phyloP scores from a whole-genome alignment of 1,139 yeast genomes.

The Scheffersomyces illinoinensis region DNA sequence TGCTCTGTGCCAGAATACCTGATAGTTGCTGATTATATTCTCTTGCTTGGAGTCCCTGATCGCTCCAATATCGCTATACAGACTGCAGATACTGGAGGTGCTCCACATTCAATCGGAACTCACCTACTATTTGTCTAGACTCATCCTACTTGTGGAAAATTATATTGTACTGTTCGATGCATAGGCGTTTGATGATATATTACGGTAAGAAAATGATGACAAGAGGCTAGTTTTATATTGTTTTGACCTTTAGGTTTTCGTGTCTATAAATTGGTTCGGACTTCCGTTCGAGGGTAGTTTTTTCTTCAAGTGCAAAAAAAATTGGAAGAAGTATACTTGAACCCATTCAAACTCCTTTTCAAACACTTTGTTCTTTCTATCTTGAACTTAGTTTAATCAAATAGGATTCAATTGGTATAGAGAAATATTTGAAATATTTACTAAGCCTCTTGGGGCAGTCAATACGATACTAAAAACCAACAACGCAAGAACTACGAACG shows the following conservation, averaged over 20 bases:
- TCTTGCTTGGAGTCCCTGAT: neutral
- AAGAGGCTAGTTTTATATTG: neutral
- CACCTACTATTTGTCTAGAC: neutral
- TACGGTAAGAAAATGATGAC: neutral
- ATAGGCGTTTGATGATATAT: neutral
- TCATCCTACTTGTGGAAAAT: neutral
- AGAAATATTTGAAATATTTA: neutral
- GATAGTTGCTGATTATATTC: neutral
- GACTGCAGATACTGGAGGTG: slow-evolving; percentile 1
- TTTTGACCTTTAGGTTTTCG: neutral
- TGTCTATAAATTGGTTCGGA: neutral
- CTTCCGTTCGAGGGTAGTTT: neutral
- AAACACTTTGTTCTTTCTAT: neutral
- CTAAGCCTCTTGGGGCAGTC: neutral
- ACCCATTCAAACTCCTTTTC: neutral
- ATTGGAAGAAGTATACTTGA: neutral
- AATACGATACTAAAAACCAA: neutral
- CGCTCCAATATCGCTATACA: neutral
- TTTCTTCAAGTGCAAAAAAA: neutral
- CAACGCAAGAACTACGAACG: neutral
- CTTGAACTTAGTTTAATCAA: neutral
- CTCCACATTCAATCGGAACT: neutral
- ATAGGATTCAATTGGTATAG: neutral
- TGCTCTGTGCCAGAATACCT: neutral
- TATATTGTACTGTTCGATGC: neutral